Percentiles rank a stretch among this genome's conserved stretches.
Evolutionary conservation across 2,329 filamentous ascomycete species (phyloP).

Genomic region (Fusarium nematophilum): DNA sequence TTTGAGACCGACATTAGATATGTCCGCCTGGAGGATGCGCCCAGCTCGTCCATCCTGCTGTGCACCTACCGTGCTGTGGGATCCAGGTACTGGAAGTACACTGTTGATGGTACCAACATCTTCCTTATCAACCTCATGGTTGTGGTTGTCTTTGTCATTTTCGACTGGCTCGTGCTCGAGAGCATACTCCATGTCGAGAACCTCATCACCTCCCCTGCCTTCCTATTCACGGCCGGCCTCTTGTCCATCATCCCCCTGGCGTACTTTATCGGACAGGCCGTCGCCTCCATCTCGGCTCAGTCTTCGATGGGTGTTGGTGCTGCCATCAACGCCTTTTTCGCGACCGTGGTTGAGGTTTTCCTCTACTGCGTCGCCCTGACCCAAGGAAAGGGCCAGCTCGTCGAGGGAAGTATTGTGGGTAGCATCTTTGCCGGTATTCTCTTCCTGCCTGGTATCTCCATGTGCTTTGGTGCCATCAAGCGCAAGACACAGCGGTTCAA

Average conservation of each 20-base stretch:
- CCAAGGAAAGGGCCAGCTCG: slow-evolving; percentile 90
- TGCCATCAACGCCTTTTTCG: slow-evolving; percentile 98
- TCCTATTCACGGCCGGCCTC: slow-evolving; percentile 86
- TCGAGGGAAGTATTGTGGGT: slow-evolving; percentile 96
- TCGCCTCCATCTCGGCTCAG: slow-evolving; percentile 97
- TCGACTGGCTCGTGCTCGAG: slow-evolving; percentile 87
- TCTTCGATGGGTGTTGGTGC: slow-evolving; percentile 98
- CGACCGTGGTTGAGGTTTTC: slow-evolving; percentile 96
- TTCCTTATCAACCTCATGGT: slow-evolving; percentile 98
- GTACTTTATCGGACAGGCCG: slow-evolving; percentile 98
- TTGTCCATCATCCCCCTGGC: slow-evolving; percentile 95
- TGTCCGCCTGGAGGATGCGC: slow-evolving; percentile 75
- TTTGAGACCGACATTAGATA: slow-evolving; percentile 89
- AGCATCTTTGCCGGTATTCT: slow-evolving; percentile 98
- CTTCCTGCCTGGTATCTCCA: slow-evolving; percentile 92
- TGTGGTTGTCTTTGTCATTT: slow-evolving; percentile 92
- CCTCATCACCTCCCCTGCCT: slow-evolving; percentile 82
- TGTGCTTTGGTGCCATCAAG: slow-evolving; percentile 98
- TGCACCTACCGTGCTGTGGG: slow-evolving; percentile 98
- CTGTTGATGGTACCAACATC: slow-evolving; percentile 97
- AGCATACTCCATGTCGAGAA: slow-evolving; percentile 75
- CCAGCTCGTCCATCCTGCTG: slow-evolving; percentile 86
- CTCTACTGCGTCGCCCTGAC: slow-evolving; percentile 94
- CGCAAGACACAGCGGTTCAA: slow-evolving; percentile 99
- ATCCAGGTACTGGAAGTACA: slow-evolving; percentile 99